phyloP scores from a whole-genome alignment of 2,329 filamentous ascomycete species.

The Dryadomyces sulphureus region DNA sequence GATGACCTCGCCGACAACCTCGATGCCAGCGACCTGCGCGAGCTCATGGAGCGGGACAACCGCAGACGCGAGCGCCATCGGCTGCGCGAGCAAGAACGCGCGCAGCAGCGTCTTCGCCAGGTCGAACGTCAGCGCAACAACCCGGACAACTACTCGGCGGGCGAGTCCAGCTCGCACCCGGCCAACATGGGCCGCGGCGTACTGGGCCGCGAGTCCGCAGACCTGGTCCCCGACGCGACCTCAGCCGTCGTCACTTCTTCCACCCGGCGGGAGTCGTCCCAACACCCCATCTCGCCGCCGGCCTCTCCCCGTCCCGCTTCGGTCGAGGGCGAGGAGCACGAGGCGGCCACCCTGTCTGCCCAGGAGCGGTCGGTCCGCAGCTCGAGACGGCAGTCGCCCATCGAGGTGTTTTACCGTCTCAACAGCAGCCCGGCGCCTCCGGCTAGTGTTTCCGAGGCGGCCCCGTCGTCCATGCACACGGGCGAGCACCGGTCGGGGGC shows the following conservation, averaged over 20 bases:
- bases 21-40: slow-evolving; percentile 68
- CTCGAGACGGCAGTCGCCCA: slow-evolving; percentile 8
- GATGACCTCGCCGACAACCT: slow-evolving; percentile 70
- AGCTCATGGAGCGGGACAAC: slow-evolving; percentile 80
- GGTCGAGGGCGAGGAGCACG: not conserved
- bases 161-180: not conserved
- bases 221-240: slow-evolving; percentile 37
- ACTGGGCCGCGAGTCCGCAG: slow-evolving; percentile 40
- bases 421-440: slow-evolving; percentile 24
- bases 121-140: slow-evolving; percentile 45
- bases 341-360: not conserved
- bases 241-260: slow-evolving; percentile 42
- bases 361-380: not conserved
- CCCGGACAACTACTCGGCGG: slow-evolving; percentile 14
- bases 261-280: slow-evolving; percentile 25
- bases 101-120: slow-evolving; percentile 48
- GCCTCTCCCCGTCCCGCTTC: not conserved
- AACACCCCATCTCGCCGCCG: not conserved
- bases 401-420: slow-evolving; percentile 30
- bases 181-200: slow-evolving; percentile 44
- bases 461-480: not conserved
- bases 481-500: not conserved
- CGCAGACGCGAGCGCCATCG: slow-evolving; percentile 65
- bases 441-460: not conserved
- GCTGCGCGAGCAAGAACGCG: slow-evolving; percentile 49